Conservation (phyloP, 2,329 filamentous ascomycete species). For the Grosmannia serpens region DNA sequence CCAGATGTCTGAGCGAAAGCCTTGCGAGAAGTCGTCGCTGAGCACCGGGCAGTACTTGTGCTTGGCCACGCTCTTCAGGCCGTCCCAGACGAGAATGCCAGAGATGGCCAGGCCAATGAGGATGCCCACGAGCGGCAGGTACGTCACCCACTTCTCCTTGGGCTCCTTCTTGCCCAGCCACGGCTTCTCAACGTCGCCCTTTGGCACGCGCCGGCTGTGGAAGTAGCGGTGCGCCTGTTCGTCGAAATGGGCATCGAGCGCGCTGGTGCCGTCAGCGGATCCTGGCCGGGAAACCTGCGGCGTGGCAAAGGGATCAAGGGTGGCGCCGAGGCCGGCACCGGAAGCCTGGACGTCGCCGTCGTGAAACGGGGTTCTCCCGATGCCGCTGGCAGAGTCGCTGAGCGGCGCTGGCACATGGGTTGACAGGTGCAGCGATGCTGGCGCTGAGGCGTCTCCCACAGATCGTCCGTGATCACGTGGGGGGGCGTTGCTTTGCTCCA, state of each 20-base stretch:
- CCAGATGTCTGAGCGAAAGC: slow-evolving; percentile 53
- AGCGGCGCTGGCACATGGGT: neutral
- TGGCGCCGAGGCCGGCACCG: slow-evolving; percentile 17
- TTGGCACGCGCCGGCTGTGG: slow-evolving; percentile 59
- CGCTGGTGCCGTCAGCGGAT: slow-evolving; percentile 34
- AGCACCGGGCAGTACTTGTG: slow-evolving; percentile 63
- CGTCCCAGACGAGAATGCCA: slow-evolving; percentile 65
- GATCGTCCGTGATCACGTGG: neutral
- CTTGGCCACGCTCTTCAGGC: slow-evolving; percentile 57
- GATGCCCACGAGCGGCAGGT: slow-evolving; percentile 64
- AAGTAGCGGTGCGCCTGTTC: slow-evolving; percentile 48
- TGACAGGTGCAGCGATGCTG: neutral
- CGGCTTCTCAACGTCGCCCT: slow-evolving; percentile 63
- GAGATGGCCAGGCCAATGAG: slow-evolving; percentile 55
- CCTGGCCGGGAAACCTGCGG: slow-evolving; percentile 32
- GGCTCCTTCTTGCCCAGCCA: slow-evolving; percentile 65
- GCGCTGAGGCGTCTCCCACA: neutral
- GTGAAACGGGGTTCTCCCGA: slow-evolving; percentile 25
- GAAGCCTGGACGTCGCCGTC: slow-evolving; percentile 24
- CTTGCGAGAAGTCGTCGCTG: slow-evolving; percentile 51
- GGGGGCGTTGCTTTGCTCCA: neutral
- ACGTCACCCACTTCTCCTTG: slow-evolving; percentile 78
- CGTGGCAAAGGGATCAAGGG: slow-evolving; percentile 34
- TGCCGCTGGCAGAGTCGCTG: neutral
- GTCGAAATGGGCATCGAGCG: slow-evolving; percentile 23